A percentile compares a stretch with the other conserved stretches of the same genome.
Evolutionary conservation across 208 protist species (phyloP).

Genomic region (Wallacemonas collosoma): DNA sequence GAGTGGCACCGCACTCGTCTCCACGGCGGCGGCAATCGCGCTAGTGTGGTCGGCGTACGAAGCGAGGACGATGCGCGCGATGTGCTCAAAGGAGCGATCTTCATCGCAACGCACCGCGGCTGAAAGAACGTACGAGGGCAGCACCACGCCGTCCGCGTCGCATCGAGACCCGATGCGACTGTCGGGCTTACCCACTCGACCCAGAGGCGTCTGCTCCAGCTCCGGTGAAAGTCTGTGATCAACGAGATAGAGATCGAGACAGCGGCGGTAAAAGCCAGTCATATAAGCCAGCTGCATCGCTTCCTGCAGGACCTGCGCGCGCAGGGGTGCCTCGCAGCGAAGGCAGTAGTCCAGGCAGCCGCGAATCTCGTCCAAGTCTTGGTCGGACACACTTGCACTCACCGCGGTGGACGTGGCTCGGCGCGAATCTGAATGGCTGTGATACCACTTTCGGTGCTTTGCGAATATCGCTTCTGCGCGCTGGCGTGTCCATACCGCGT

Average conservation of each 20-base stretch:
- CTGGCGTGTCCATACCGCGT: background rate
- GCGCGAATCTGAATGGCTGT: background rate
- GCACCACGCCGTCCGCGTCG: background rate
- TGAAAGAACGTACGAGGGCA: conserved; percentile 1
- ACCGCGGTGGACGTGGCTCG: background rate
- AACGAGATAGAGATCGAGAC: conserved; percentile 38
- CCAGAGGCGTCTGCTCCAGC: background rate
- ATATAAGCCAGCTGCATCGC: conserved; percentile 10
- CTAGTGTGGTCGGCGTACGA: background rate
- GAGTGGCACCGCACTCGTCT: background rate
- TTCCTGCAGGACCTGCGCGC: background rate
- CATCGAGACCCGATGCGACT: background rate
- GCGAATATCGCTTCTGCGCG: conserved; percentile 4
- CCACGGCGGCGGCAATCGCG: background rate
- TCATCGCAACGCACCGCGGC: conserved; percentile 1
- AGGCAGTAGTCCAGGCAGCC: conserved; percentile 9
- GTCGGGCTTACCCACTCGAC: background rate
- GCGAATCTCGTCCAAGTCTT: background rate
- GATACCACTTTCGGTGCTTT: background rate
- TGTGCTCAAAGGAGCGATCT: background rate
- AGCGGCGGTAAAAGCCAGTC: conserved; percentile 20
- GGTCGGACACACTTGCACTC: background rate
- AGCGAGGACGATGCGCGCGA: conserved; percentile 1
- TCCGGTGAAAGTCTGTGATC: background rate
- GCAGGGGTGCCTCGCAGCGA: conserved; percentile 4